Base-by-base conservation (phyloP, 768 basidiomycete species). In the Lactarius vividus region DNA sequence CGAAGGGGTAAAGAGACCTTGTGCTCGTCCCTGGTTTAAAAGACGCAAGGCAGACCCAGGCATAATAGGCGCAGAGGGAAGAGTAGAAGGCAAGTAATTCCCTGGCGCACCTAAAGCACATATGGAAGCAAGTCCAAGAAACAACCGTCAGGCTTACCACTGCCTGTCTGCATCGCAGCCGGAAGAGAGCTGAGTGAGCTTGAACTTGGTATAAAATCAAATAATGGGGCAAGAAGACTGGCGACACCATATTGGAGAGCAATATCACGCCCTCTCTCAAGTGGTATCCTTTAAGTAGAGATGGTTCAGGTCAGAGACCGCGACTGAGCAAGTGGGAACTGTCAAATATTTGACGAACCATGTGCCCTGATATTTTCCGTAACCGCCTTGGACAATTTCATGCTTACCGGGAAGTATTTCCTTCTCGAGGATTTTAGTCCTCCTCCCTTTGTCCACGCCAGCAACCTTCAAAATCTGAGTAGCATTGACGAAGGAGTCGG, bases 391-490 rank as follows among this genome's bases (percentile, higher is more conserved):
- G 6, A 99, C 94, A 75, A 98, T 98, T 77, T 99, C 96, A 77
- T 97, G 94, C 77, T 91, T 89, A 56, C 94, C 95, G 63, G 91
- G 91, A 52, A 96, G 84, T 68, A 99, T 94, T 79, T 99, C 96
- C 77, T 96, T 97, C 82, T 98, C 92, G 16, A 94, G 81, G 61
- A 98, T 97, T 84, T 98, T 98, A 18, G 96, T 98, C 46, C 97
- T 84, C 53, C 90, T 86, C 1, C 95, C 95, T 77, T 99, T 99
- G 80, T 96, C 94, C 67, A 98, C 91, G 49, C 97, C 97, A 7
- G 96, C 96, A 44, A 99, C 96, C 78, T 99, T 99, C 71, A 99
- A 86, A 68, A 99, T 98, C 77, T 99, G 97, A 2, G 97, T 98
- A 71, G 97, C 97, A 81, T 99, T 99, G 70, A 99, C 92, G 75